phyloP scores from a whole-genome alignment of 148 eudicot species.

The Rhododendron henanense region DNA sequence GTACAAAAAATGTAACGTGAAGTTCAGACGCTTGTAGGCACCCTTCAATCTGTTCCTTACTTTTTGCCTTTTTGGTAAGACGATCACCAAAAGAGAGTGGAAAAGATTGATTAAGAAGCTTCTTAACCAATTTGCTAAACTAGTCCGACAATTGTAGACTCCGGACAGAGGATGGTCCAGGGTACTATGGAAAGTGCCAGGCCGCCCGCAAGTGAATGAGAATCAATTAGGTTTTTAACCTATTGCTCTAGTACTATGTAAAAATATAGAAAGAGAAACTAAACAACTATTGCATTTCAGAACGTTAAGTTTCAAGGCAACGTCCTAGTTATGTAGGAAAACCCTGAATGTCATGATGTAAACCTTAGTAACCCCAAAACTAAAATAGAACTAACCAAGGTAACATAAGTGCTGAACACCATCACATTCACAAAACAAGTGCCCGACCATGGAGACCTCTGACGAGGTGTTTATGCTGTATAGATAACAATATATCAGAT shows the following conservation, averaged over 20 bases:
- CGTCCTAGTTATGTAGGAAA: not conserved
- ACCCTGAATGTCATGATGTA: not conserved
- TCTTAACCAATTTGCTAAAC: not conserved
- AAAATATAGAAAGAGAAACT: not conserved
- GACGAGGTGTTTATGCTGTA: not conserved
- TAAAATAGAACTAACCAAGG: not conserved
- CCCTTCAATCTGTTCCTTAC: too few relatives aligned
- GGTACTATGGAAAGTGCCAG: not conserved
- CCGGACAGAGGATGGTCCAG: not conserved
- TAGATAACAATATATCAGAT: not conserved
- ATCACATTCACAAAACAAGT: not conserved
- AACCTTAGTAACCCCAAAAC: not conserved
- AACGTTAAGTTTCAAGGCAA: not conserved
- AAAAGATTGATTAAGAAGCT: not conserved
- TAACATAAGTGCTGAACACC: not conserved
- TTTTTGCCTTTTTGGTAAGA: not conserved
- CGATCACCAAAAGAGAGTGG: not conserved
- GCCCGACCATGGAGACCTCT: not conserved
- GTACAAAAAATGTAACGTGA: not conserved
- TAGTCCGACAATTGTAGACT: not conserved
- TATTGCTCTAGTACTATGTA: not conserved
- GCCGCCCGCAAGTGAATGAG: not conserved
- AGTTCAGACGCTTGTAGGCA: too few relatives aligned
- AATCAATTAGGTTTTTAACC: not conserved
- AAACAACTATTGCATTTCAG: not conserved